phyloP scores from a whole-genome alignment of 2,329 filamentous ascomycete species.

The Fusarium musae region DNA sequence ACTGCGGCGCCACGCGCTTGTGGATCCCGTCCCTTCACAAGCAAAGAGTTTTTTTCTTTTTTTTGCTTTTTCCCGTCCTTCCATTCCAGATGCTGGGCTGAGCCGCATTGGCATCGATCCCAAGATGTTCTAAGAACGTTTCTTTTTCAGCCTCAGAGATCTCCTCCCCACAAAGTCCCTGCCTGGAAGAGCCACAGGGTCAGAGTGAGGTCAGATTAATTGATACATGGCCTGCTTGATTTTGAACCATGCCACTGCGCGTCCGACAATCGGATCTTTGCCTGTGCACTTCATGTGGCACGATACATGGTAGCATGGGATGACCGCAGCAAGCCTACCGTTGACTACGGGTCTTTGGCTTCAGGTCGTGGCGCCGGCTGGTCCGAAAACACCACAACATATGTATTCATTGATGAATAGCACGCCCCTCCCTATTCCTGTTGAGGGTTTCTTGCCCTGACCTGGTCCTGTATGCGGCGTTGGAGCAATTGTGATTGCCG shows the following conservation, averaged over 20 bases:
- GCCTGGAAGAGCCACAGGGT: not conserved
- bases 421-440: slow-evolving; percentile 17
- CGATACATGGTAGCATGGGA: slow-evolving; percentile 41
- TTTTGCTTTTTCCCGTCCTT: slow-evolving; percentile 26
- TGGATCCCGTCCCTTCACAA: slow-evolving; percentile 35
- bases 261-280: slow-evolving; percentile 32
- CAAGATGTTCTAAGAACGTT: slow-evolving; percentile 26
- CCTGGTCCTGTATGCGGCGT: not conserved
- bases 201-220: slow-evolving; percentile 8
- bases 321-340: slow-evolving; percentile 33
- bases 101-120: slow-evolving; percentile 38
- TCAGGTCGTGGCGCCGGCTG: slow-evolving; percentile 34
- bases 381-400: slow-evolving; percentile 19
- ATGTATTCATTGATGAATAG: slow-evolving; percentile 4
- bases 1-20: slow-evolving; percentile 38
- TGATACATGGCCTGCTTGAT: slow-evolving; percentile 25
- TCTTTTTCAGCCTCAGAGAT: slow-evolving; percentile 43
- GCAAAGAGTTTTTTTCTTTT: not conserved
- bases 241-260: slow-evolving; percentile 9
- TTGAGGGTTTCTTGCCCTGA: slow-evolving; percentile 26
- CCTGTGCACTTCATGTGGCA: slow-evolving; percentile 36
- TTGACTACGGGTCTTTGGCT: slow-evolving; percentile 35
- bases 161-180: slow-evolving; percentile 24
- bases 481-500: slow-evolving; percentile 34
- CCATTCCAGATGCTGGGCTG: slow-evolving; percentile 38